phyloP scores from a whole-genome alignment of 1,284 basidiomycete species.

The Leucoagaricus sp. region DNA sequence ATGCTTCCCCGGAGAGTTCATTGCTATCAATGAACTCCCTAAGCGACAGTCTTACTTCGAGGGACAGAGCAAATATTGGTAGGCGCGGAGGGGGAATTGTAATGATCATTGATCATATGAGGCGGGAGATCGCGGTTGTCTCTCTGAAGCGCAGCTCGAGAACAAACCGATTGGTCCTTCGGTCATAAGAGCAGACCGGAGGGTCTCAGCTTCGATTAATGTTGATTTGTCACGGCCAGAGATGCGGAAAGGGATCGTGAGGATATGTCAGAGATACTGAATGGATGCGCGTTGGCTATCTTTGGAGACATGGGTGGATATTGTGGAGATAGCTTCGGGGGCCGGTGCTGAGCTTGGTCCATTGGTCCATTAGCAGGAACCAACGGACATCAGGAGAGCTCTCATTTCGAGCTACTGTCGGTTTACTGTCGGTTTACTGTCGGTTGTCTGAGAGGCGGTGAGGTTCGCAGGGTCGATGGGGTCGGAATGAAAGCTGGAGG shows the following conservation, averaged over 20 bases:
- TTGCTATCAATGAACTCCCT: neutral
- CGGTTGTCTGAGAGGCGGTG: neutral
- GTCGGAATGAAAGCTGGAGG: constrained; percentile 6
- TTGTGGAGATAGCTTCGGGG: too few species aligned
- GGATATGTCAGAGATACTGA: too few species aligned
- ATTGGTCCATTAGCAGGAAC: too few species aligned
- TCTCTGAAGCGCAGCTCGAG: neutral
- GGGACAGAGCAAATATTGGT: too few species aligned
- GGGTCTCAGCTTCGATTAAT: neutral
- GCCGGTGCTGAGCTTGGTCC: too few species aligned
- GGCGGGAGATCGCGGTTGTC: neutral
- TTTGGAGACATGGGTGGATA: neutral
- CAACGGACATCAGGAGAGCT: neutral
- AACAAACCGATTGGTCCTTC: neutral
- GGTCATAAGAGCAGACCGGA: neutral
- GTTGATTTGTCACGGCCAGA: neutral
- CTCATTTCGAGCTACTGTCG: neutral
- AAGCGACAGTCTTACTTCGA: too few species aligned
- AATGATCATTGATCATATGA: neutral
- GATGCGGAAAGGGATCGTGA: neutral
- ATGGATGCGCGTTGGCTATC: neutral
- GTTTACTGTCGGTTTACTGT: neutral
- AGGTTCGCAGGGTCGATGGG: neutral
- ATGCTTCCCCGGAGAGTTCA: neutral
- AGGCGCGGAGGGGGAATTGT: too few species aligned